Evolutionary conservation across 1,284 basidiomycete genomes (phyloP).

Genomic region (Apiotrichum veenhuisii): DNA sequence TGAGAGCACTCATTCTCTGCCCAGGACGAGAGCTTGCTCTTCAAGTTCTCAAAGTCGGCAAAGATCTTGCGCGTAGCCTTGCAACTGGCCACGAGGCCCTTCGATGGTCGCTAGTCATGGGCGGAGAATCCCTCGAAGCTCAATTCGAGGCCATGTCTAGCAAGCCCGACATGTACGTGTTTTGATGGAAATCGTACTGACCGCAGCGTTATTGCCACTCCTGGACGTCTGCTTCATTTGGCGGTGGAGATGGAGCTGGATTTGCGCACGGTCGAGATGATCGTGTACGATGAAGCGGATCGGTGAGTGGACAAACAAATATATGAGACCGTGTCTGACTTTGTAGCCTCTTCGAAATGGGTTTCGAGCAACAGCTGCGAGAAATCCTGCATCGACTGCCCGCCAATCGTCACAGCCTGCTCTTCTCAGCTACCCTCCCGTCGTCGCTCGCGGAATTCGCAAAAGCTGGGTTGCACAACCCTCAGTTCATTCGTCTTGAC

Average conservation of each 20-base stretch:
- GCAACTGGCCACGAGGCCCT: conserved; percentile 58
- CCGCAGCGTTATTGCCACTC: conserved; percentile 86
- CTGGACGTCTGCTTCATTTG: conserved; percentile 92
- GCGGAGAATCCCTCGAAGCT: conserved; percentile 91
- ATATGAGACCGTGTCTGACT: neutral
- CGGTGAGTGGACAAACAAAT: conserved; percentile 47
- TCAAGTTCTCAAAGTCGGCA: conserved; percentile 91
- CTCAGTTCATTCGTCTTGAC: conserved; percentile 90
- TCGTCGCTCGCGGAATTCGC: conserved; percentile 96
- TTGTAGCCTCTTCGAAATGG: conserved; percentile 86
- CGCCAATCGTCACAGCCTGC: conserved; percentile 76
- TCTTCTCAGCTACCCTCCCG: conserved; percentile 95
- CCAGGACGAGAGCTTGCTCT: conserved; percentile 92
- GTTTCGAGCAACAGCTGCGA: conserved; percentile 85
- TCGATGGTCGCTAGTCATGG: conserved; percentile 91
- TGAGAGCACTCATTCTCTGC: conserved; percentile 81
- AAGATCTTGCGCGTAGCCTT: conserved; percentile 73
- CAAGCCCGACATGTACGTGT: conserved; percentile 86
- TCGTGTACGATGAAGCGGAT: conserved; percentile 98
- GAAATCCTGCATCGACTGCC: conserved; percentile 90
- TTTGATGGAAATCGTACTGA: conserved; percentile 49
- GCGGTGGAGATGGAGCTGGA: conserved; percentile 97
- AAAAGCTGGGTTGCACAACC: conserved; percentile 89
- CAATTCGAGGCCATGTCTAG: conserved; percentile 94
- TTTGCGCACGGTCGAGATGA: conserved; percentile 78